These are phyloP conservation scores for Neurospora cerealis DNA, from an alignment of 495 filamentous ascomycete species.

Conservation along the genomic window DNA sequence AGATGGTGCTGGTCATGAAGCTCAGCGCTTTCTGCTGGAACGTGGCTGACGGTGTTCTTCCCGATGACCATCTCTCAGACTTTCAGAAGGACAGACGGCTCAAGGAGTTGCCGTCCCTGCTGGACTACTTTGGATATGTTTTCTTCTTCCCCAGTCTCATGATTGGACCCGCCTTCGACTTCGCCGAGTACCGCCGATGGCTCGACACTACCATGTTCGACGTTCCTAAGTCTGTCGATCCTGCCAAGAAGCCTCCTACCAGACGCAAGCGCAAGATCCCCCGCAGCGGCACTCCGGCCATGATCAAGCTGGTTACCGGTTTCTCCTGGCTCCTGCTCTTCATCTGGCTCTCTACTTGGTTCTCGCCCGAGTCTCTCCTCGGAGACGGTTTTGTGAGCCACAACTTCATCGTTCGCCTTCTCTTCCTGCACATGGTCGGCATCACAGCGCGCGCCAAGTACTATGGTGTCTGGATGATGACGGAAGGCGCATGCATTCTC, in stretches of 20 bases:
- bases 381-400: constrained; percentile 50
- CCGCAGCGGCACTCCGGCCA: constrained; percentile 77
- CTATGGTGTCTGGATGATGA: constrained; percentile 89
- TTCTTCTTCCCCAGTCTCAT: constrained; percentile 90
- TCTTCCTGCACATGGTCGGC: constrained; percentile 70
- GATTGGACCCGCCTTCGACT: constrained; percentile 86
- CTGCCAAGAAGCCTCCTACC: constrained; percentile 69
- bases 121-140: constrained; percentile 84
- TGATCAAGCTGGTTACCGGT: constrained; percentile 61
- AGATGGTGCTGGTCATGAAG: constrained; percentile 99
- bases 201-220: constrained; percentile 93
- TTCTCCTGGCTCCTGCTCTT: constrained; percentile 72
- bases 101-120: constrained; percentile 53
- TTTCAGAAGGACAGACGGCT: constrained; percentile 78
- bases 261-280: constrained; percentile 93
- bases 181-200: constrained; percentile 83
- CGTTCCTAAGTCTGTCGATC: constrained; percentile 65
- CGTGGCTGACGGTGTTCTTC: constrained; percentile 77
- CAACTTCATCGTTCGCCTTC: constrained; percentile 60
- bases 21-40: constrained; percentile 98
- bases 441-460: constrained; percentile 80
- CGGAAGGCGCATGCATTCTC: constrained; percentile 91
- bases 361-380: constrained; percentile 46
- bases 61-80: constrained; percentile 69
- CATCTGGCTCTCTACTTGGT: constrained; percentile 63